These are phyloP conservation scores for Mucor indicus DNA, from an alignment of 371 early-diverging fungal species.

Conservation along the genomic window DNA sequence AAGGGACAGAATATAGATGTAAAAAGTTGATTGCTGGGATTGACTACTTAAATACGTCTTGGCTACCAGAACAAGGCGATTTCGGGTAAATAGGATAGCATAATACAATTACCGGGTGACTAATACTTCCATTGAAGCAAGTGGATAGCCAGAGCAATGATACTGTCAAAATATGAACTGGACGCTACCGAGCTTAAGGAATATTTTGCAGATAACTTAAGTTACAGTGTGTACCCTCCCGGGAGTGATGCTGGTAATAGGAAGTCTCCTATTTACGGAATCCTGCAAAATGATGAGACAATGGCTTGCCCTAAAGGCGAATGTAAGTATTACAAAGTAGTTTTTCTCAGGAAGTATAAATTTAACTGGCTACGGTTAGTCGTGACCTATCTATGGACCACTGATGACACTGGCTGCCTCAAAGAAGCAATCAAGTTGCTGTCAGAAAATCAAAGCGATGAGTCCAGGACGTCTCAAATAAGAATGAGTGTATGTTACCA, in stretches of 20 bases:
- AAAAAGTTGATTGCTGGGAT: slow-evolving; percentile 49
- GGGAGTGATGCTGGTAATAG: slow-evolving; percentile 32
- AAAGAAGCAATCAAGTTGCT: background rate
- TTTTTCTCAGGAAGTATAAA: background rate
- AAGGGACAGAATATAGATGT: slow-evolving; percentile 44
- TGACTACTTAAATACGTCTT: slow-evolving; percentile 47
- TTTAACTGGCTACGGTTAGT: slow-evolving; percentile 2
- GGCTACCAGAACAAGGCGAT: slow-evolving; percentile 27
- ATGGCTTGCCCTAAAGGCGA: slow-evolving; percentile 61
- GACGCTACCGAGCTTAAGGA: slow-evolving; percentile 29
- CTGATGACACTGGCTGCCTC: too few relatives aligned
- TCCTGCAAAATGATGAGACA: slow-evolving; percentile 60
- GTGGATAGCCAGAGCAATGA: slow-evolving; percentile 49
- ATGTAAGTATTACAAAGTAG: slow-evolving; percentile 40
- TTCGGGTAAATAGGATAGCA: slow-evolving; percentile 16
- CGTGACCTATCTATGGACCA: slow-evolving; percentile 33
- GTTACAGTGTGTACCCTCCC: slow-evolving; percentile 63
- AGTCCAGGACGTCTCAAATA: too few relatives aligned
- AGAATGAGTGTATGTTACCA: slow-evolving; percentile 46
- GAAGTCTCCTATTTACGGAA: slow-evolving; percentile 43
- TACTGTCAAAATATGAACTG: slow-evolving; percentile 45
- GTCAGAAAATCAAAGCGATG: too few relatives aligned
- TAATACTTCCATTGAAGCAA: slow-evolving; percentile 16
- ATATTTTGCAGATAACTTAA: slow-evolving; percentile 21
- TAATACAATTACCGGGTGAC: slow-evolving; percentile 1